These are phyloP conservation scores for Hippophae rhamnoides DNA, from an alignment of 306 rosid genomes.

Conservation along the genomic window DNA sequence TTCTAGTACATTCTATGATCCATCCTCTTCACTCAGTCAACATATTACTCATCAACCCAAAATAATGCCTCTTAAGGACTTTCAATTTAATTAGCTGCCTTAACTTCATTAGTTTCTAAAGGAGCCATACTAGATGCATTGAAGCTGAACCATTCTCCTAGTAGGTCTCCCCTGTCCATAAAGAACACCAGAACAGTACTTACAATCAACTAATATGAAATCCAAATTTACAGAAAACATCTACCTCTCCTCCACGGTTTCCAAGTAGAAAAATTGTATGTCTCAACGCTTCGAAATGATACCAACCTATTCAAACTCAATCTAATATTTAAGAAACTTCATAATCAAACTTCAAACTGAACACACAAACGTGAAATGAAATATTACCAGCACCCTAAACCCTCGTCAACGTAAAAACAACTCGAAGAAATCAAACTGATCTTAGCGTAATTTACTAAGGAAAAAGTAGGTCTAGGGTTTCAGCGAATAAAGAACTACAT, in stretches of 20 bases:
- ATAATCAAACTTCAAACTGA: conserved; percentile 6
- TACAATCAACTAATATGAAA: not conserved
- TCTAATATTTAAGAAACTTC: conserved; percentile 1
- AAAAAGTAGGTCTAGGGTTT: conserved; percentile 31
- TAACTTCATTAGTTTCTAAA: no score
- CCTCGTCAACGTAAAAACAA: conserved; percentile 13
- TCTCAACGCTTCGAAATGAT: conserved; percentile 1
- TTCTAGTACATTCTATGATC: no score
- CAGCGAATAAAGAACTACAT: conserved; percentile 13
- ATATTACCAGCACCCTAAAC: conserved; percentile 1
- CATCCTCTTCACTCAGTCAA: no score
- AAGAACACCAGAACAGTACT: not conserved
- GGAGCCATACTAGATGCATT: no score
- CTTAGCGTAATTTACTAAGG: conserved; percentile 16
- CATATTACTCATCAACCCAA: no score
- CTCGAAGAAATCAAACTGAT: conserved; percentile 16
- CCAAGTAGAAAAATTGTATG: not conserved
- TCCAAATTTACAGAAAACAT: not conserved
- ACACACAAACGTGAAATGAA: conserved; percentile 2
- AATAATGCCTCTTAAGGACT: no score
- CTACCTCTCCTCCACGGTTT: not conserved
- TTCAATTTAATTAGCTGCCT: no score
- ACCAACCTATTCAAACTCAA: conserved; percentile 6
- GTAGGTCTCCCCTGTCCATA: not conserved
- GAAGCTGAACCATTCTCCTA: not conserved